Conservation (phyloP, 371 early-diverging fungal species). For the Dichotomocladium elegans region DNA sequence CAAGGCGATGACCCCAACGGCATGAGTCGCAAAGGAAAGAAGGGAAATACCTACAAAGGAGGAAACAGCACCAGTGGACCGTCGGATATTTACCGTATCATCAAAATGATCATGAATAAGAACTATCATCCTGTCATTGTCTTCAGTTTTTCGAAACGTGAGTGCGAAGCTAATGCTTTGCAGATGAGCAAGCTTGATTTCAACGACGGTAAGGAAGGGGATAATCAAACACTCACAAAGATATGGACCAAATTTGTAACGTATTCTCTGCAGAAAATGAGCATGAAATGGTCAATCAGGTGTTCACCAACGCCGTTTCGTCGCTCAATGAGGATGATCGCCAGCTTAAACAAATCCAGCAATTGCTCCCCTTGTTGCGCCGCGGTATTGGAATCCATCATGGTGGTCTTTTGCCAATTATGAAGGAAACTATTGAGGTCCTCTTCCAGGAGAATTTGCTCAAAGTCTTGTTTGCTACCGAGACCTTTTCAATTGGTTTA, state of each 20-base stretch:
- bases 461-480: conserved; percentile 99
- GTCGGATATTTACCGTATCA: conserved; percentile 90
- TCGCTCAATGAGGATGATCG: conserved; percentile 94
- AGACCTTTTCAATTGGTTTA: conserved; percentile 99
- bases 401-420: conserved; percentile 97
- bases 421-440: conserved; percentile 99
- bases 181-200: conserved; percentile 94
- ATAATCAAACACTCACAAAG: not conserved
- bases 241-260: too few species aligned
- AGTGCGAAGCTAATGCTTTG: conserved; percentile 95
- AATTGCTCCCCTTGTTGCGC: conserved; percentile 90
- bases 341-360: conserved; percentile 90
- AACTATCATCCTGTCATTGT: conserved; percentile 99
- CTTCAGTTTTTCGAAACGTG: conserved; percentile 96
- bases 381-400: conserved; percentile 99
- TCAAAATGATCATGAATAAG: conserved; percentile 91
- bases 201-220: conserved; percentile 62
- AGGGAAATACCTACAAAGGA: conserved; percentile 40
- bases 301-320: conserved; percentile 94
- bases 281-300: conserved; percentile 82
- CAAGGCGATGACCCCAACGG: conserved; percentile 56
- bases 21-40: conserved; percentile 32
- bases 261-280: conserved; percentile 58
- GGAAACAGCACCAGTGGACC: conserved; percentile 59
- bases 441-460: conserved; percentile 98